A percentile compares a stretch with the other conserved stretches of the same genome.
Conservation (phyloP, 371 early-diverging fungal species). For the Funneliformis caledonium region DNA sequence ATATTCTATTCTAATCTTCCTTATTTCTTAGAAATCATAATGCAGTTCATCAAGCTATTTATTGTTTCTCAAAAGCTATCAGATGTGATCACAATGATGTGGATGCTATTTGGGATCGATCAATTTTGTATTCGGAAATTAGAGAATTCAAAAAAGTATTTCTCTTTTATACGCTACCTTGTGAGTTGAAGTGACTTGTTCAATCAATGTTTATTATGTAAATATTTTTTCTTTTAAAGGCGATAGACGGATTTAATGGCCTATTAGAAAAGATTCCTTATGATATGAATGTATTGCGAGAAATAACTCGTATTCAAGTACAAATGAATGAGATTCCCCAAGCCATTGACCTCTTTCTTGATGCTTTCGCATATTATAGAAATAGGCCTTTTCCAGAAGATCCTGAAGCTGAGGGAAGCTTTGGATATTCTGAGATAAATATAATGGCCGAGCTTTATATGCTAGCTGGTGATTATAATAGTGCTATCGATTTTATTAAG, state of each 20-base stretch:
- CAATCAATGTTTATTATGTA: background rate
- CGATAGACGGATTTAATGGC: constrained; percentile 32
- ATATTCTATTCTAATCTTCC: background rate
- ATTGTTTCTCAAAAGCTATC: constrained; percentile 76
- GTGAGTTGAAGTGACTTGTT: background rate
- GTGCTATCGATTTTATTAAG: constrained; percentile 70
- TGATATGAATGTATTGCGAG: constrained; percentile 37
- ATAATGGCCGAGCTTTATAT: constrained; percentile 86
- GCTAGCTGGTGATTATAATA: constrained; percentile 74
- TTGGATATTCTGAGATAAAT: constrained; percentile 81
- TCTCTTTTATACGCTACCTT: background rate
- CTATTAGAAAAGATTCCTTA: constrained; percentile 32
- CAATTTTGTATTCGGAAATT: constrained; percentile 59
- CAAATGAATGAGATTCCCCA: constrained; percentile 29
- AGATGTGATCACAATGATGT: constrained; percentile 66
- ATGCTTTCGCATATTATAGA: constrained; percentile 27
- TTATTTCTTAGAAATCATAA: constrained; percentile 60
- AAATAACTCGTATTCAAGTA: constrained; percentile 23
- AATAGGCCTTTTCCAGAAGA: constrained; percentile 5
- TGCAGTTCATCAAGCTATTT: constrained; percentile 77
- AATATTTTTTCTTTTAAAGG: constrained; percentile 8
- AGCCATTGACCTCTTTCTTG: constrained; percentile 26
- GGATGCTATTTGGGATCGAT: constrained; percentile 73
- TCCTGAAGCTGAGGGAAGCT: constrained; percentile 50
- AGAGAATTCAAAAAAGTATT: constrained; percentile 61